Evolutionary conservation across 331 rosid genomes (phyloP), one percentile per base, ranked within the genome.

Genomic region (Acacia concinna): DNA sequence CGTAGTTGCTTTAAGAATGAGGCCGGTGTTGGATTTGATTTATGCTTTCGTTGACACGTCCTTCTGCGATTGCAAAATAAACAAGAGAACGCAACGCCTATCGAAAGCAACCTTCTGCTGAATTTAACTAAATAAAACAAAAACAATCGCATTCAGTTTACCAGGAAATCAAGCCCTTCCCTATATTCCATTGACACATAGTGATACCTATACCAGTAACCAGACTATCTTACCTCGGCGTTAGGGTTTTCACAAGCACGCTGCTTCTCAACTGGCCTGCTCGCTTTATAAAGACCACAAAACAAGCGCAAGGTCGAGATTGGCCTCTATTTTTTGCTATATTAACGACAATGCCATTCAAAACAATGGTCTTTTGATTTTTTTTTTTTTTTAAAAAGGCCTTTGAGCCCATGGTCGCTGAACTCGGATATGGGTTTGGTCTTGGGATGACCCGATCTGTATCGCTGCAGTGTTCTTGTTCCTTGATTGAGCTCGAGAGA

Each of bases 11-110:
- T 40, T 2, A 37, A 31, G 1, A 60, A 68, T 43, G 0, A 46
- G 34, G 79, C 81, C 81, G 84, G 59, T 66, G 44, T 86, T 84
- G 81, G 76, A 51, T 27, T 66, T 63, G 20, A 8, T 92, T 23
- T 91, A 92, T 92, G 98, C 97, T 90, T 90, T 73, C 97, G 94
- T 92, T 94, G 97, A 94, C 95, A 18, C 98, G 97, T 84, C 86
- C 90, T 78, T 89, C 90, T 47, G 88, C 87, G 79, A 44, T 79
- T 68, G 69, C 2, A 71, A 69, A 43, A 72, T 69, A 79, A 82
- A 78, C 81, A 49, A 43, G 89, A 89, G 91, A 89, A 94, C 97
- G 93, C 86, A 91, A 94, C 95, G 98, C 97, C 97, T 94, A 86
- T 94, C 95, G 15, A 87, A 94, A 93, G 97, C 97, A 84, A 86